A percentile compares a stretch with the other conserved stretches of the same genome.
phyloP scores from a whole-genome alignment of 768 basidiomycete species.

The Cystobasidium tubakii region DNA sequence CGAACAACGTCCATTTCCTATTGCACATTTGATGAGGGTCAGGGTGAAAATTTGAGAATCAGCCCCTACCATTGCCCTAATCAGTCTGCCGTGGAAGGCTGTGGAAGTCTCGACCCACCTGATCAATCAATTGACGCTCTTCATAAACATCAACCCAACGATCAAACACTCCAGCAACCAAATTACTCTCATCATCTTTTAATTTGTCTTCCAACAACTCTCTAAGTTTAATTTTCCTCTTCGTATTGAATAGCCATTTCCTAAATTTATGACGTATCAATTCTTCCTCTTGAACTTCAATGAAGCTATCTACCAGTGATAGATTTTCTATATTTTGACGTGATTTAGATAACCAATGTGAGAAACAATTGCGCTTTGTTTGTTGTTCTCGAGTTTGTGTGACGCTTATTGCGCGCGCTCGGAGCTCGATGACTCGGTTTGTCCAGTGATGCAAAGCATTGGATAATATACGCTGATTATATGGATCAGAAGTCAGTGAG shows the following conservation, averaged over 20 bases:
- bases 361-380: neutral
- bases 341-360: neutral
- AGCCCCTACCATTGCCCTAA: no score
- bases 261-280: neutral
- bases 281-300: slow-evolving; percentile 34
- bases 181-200: neutral
- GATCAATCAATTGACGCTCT: slow-evolving; percentile 12
- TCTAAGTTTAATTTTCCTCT: neutral
- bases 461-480: slow-evolving; percentile 10
- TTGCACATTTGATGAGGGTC: no score
- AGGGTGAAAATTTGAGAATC: no score
- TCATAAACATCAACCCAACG: slow-evolving; percentile 11
- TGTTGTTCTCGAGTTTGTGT: neutral
- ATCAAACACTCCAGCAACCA: slow-evolving; percentile 1
- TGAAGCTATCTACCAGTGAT: slow-evolving; percentile 24
- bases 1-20: slow-evolving; percentile 23
- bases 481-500: neutral
- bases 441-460: slow-evolving; percentile 29
- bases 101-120: slow-evolving; percentile 3
- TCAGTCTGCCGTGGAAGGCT: no score
- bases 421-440: slow-evolving; percentile 18
- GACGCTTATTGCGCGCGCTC: slow-evolving; percentile 6
- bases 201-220: slow-evolving; percentile 4
- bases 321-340: slow-evolving; percentile 7
- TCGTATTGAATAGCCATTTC: slow-evolving; percentile 14